Conservation (phyloP, 2,329 filamentous ascomycete species). For the Mariannaea sp. region DNA sequence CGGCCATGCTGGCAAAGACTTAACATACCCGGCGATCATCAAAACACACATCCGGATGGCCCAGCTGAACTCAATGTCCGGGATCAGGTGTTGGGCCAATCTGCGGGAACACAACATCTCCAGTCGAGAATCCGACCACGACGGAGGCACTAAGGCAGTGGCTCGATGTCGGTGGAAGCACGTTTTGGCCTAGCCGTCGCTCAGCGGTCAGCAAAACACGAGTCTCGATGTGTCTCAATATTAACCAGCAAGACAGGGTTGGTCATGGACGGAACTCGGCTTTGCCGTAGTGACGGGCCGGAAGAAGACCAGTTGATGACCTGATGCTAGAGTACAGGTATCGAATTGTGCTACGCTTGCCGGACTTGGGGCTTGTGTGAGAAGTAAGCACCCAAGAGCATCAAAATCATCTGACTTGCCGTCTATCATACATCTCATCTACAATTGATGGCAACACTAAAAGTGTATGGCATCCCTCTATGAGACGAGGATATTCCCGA, state of each 20-base stretch:
- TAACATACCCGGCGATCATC: constrained; percentile 25
- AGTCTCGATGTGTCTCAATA: too few species aligned
- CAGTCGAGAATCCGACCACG: constrained; percentile 60
- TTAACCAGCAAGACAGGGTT: not conserved
- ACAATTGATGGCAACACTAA: too few species aligned
- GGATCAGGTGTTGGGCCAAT: constrained; percentile 33
- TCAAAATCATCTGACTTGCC: too few species aligned
- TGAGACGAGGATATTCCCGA: too few species aligned
- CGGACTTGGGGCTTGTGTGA: too few species aligned
- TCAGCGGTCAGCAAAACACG: too few species aligned
- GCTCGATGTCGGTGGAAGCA: constrained; percentile 48
- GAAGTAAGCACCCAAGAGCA: too few species aligned
- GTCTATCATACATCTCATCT: too few species aligned
- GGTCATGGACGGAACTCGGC: not conserved
- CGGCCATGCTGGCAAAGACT: constrained; percentile 27
- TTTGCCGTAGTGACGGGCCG: constrained; percentile 24
- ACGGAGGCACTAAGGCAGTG: constrained; percentile 62
- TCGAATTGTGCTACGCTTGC: too few species aligned
- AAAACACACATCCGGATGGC: constrained; percentile 63
- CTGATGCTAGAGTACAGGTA: constrained; percentile 26
- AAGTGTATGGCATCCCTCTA: too few species aligned
- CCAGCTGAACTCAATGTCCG: constrained; percentile 46
- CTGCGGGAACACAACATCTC: constrained; percentile 54
- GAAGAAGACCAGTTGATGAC: constrained; percentile 24
- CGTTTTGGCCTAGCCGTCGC: constrained; percentile 20